Conservation (phyloP, 768 basidiomycete species). For the Lactifluus hygrophoroides region DNA sequence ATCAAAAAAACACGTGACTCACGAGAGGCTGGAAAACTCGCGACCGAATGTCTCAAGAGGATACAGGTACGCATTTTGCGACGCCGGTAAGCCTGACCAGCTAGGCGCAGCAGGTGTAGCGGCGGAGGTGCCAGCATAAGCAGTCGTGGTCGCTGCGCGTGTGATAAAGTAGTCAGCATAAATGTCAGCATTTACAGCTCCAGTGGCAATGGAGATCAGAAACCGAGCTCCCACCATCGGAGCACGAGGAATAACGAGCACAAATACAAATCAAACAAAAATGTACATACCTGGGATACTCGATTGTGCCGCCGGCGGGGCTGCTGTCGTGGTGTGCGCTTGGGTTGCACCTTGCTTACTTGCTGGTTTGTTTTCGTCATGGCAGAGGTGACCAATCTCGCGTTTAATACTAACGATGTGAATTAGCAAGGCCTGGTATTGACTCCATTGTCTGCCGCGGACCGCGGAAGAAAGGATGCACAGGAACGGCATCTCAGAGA, state of each 20-base stretch:
- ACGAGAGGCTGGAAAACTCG: conserved; percentile 78
- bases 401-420: conserved; percentile 68
- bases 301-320: conserved; percentile 7
- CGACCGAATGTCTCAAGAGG: conserved; percentile 69
- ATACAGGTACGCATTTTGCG: conserved; percentile 49
- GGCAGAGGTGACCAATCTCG: conserved; percentile 91
- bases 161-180: background rate
- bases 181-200: background rate
- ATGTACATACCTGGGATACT: conserved; percentile 3
- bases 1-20: conserved; percentile 24
- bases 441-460: background rate
- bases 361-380: conserved; percentile 72
- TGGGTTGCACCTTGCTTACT: conserved; percentile 30
- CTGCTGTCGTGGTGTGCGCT: conserved; percentile 27
- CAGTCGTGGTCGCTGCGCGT: conserved; percentile 19
- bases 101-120: conserved; percentile 32
- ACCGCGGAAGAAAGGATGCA: conserved; percentile 11
- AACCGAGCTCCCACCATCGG: background rate
- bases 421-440: conserved; percentile 7
- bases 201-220: background rate
- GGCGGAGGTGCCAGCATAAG: background rate
- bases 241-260: background rate
- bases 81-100: conserved; percentile 45
- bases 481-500: background rate
- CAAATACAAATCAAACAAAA: background rate